Evolutionary conservation across 2,329 filamentous ascomycete genomes (phyloP).

Genomic region (Fusarium sp.): DNA sequence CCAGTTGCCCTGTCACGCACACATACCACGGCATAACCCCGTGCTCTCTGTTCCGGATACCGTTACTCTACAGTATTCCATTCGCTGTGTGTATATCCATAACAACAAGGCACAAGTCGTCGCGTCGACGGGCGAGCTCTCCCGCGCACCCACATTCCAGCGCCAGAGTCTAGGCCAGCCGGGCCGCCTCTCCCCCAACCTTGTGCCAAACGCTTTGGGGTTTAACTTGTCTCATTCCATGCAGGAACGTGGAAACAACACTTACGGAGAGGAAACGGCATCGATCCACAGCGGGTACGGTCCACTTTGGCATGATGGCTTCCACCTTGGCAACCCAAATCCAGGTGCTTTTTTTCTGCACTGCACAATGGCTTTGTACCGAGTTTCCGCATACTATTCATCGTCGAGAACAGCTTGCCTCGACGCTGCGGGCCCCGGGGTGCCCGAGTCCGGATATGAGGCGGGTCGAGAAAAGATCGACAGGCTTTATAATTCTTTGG

Average conservation of each 20-base stretch:
- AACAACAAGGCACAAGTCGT: not conserved
- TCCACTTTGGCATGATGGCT: conserved; percentile 29
- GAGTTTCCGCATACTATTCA: not conserved
- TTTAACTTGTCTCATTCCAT: conserved; percentile 14
- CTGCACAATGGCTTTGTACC: conserved; percentile 24
- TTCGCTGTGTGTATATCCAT: not conserved
- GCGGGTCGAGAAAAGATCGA: not conserved
- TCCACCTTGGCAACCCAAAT: conserved; percentile 31
- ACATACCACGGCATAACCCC: not conserved
- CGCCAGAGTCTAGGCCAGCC: not conserved
- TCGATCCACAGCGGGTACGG: not conserved
- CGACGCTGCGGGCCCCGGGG: not conserved
- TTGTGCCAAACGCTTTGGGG: not conserved
- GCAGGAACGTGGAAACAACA: conserved; percentile 11
- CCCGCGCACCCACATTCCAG: conserved; percentile 20
- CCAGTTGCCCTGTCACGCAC: not conserved
- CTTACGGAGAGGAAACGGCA: conserved; percentile 12
- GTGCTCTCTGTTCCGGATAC: not conserved
- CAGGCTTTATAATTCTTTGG: conserved; percentile 23
- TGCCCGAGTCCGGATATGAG: conserved; percentile 23
- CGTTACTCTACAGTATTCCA: not conserved
- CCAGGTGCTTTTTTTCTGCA: not conserved
- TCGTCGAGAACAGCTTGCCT: not conserved
- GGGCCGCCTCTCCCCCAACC: not conserved
- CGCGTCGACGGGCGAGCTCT: not conserved